Percentiles rank a stretch among this genome's conserved stretches.
Conservation (phyloP, 306 rosid genomes). For the Corylus americana region DNA sequence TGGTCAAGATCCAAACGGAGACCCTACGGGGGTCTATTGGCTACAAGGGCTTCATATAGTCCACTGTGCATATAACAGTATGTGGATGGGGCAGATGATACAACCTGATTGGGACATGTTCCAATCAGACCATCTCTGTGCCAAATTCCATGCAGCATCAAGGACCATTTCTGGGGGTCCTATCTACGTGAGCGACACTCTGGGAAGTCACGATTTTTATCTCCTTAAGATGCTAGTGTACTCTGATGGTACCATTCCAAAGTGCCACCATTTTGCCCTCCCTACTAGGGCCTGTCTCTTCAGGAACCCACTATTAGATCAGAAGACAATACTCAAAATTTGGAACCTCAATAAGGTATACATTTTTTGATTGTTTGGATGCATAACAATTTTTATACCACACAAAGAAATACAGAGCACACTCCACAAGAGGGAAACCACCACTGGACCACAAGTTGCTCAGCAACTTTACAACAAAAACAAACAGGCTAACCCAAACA, state of each 20-base stretch:
- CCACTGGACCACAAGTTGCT: too few relatives aligned
- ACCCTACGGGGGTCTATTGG: constrained; percentile 88
- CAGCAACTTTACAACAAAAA: too few relatives aligned
- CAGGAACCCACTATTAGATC: constrained; percentile 71
- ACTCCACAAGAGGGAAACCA: too few relatives aligned
- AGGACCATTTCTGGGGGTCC: constrained; percentile 87
- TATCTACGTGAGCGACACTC: constrained; percentile 66
- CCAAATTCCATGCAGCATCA: constrained; percentile 87
- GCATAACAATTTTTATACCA: too few relatives aligned
- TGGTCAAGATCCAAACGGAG: constrained; percentile 85
- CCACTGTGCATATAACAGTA: constrained; percentile 78
- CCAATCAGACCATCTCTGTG: constrained; percentile 75
- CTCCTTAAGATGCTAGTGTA: constrained; percentile 72
- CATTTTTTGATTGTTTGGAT: not conserved
- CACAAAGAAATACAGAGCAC: too few relatives aligned
- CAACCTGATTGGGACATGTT: constrained; percentile 98
- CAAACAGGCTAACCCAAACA: too few relatives aligned
- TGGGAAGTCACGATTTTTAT: constrained; percentile 70
- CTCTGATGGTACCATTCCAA: constrained; percentile 77
- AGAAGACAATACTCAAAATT: constrained; percentile 63
- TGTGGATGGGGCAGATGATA: constrained; percentile 91
- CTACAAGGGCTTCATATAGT: constrained; percentile 88
- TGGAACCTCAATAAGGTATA: constrained; percentile 82
- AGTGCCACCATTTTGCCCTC: constrained; percentile 70
- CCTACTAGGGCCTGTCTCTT: constrained; percentile 87